Conservation (phyloP, 1,284 basidiomycete species). For the Sporisorium exsertum region DNA sequence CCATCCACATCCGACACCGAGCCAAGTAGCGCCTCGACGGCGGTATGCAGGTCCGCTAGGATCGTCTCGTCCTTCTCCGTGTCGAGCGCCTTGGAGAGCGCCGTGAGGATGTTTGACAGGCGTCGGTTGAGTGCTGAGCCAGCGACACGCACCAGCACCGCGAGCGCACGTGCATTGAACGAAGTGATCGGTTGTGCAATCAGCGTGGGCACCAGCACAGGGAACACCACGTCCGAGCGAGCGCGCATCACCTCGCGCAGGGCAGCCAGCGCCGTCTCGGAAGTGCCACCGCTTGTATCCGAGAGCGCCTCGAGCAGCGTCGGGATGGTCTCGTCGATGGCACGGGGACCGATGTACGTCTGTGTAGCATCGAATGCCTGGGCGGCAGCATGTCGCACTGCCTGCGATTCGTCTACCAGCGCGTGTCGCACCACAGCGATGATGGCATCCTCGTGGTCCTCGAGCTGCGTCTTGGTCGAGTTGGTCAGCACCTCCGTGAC, state of each 20-base stretch:
- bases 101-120: constrained; percentile 59
- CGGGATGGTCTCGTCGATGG: constrained; percentile 96
- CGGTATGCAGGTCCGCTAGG: constrained; percentile 34
- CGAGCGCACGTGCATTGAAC: constrained; percentile 94
- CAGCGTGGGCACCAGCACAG: constrained; percentile 93
- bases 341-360: constrained; percentile 86
- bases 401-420: constrained; percentile 86
- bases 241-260: constrained; percentile 80
- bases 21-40: constrained; percentile 57
- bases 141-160: constrained; percentile 90
- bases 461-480: constrained; percentile 84
- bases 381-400: constrained; percentile 91
- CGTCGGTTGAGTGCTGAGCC: constrained; percentile 82
- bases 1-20: constrained; percentile 60
- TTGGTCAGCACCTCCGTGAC: constrained; percentile 91
- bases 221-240: constrained; percentile 82
- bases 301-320: constrained; percentile 88
- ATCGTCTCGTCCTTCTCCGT: constrained; percentile 56
- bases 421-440: constrained; percentile 81
- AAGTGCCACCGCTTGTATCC: constrained; percentile 74
- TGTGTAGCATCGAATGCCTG: constrained; percentile 93
- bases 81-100: constrained; percentile 62
- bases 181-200: constrained; percentile 89
- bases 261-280: constrained; percentile 91
- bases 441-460: constrained; percentile 90